A percentile compares a stretch with the other conserved stretches of the same genome.
phyloP scores from a whole-genome alignment of 352 stramenopile species.

The Phytopythium litorale region DNA sequence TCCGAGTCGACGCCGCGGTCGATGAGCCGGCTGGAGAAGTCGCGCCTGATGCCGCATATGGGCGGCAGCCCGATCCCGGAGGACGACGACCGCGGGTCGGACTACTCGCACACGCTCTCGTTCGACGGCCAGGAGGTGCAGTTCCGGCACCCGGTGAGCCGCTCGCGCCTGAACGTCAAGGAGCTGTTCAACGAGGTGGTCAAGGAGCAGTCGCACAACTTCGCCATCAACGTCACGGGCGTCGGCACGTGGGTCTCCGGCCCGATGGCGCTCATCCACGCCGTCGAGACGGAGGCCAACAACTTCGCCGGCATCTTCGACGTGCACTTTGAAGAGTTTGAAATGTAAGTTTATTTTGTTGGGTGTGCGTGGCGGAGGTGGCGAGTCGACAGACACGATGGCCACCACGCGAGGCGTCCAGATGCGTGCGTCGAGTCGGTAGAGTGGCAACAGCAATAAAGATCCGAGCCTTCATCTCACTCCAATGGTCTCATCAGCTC shows the following conservation, averaged over 20 bases:
- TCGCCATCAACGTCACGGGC: conserved; percentile 71
- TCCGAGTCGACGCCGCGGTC: conserved; percentile 62
- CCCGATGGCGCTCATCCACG: conserved; percentile 77
- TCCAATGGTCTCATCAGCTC: neutral
- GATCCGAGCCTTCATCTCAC: neutral
- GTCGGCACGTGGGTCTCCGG: conserved; percentile 82
- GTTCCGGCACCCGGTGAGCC: conserved; percentile 71
- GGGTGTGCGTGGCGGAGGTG: conserved; percentile 1
- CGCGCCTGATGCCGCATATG: conserved; percentile 43
- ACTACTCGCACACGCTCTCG: conserved; percentile 76
- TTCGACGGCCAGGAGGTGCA: conserved; percentile 75
- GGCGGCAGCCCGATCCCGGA: conserved; percentile 26
- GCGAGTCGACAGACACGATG: neutral
- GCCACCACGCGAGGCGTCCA: neutral
- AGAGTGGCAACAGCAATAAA: conserved; percentile 1
- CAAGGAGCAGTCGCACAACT: conserved; percentile 85
- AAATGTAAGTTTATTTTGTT: conserved; percentile 60
- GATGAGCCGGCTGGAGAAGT: conserved; percentile 78
- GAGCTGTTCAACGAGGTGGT: conserved; percentile 74
- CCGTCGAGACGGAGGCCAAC: conserved; percentile 64
- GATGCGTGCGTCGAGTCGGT: neutral
- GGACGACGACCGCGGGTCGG: conserved; percentile 36
- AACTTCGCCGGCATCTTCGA: conserved; percentile 85
- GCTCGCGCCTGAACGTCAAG: conserved; percentile 69
- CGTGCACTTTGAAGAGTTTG: conserved; percentile 87